Evolutionary conservation across 768 basidiomycete species (phyloP), one percentile per base, ranked within the genome.

Genomic region (Holtermannia corniformis): DNA sequence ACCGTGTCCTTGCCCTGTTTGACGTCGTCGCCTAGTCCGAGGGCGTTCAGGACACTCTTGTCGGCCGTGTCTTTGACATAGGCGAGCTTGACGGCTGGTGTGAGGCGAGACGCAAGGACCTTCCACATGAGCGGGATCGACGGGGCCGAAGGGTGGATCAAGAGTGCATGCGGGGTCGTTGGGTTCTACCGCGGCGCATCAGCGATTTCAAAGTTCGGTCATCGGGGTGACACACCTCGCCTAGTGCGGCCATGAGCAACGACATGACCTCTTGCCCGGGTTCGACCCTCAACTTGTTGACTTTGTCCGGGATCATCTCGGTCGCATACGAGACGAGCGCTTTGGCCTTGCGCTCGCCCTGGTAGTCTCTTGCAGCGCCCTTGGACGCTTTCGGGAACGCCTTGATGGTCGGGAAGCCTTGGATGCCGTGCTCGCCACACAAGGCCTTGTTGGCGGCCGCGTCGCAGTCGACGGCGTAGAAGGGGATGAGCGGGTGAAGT

Each of bases 371-470:
- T 0, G 86, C 78, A 0, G 79, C 76, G 2, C 80, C 67, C 49
- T 80, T 76, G 7, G 75, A 76, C 5, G 90, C 91, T 41, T 84
- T 79, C 11, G 91, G 88, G 75, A 84, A 96, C 1, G 86, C 73
- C 81, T 96, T 96, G 70, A 96, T 76, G 2, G 91, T 95, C 2
- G 91, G 91, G 79, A 91, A 96, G 2, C 91, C 91, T 73, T 91
- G 77, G 20, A 95, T 80, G 13, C 82, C 76, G 52, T 91, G 85
- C 48, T 87, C 82, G 0, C 81, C 80, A 65, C 92, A 96, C 5
- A 96, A 73, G 10, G 75, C 78, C 71, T 85, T 90, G 72, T 96
- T 93, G 66, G 75, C 76, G 26, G 82, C 79, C 13, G 79, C 83
- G 63, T 95, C 90, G 58, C 91, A 96, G 68, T 96, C 88, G n/a